Conservation (phyloP, 352 stramenopile species). For the Phytophthora macrochlamydospora region DNA sequence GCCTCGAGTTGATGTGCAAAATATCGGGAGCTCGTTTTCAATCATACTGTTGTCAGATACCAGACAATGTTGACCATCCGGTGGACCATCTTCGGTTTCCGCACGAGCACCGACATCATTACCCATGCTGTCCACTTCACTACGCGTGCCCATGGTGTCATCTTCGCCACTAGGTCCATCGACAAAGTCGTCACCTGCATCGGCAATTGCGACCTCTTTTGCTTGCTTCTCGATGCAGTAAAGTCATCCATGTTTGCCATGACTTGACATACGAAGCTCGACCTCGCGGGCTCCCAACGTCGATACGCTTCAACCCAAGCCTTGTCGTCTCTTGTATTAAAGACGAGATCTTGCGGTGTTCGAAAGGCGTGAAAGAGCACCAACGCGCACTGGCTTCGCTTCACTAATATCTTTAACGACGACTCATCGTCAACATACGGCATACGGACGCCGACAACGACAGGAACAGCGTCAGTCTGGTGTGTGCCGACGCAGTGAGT, state of each 20-base stretch:
- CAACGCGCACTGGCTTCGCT: too few relatives aligned
- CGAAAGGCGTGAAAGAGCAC: too few relatives aligned
- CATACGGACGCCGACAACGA: too few relatives aligned
- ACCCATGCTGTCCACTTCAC: background rate
- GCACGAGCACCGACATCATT: background rate
- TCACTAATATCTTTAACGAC: too few relatives aligned
- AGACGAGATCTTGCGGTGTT: too few relatives aligned
- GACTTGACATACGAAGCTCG: background rate
- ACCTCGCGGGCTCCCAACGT: background rate
- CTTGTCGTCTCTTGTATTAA: too few relatives aligned
- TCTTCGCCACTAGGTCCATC: background rate
- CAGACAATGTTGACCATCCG: background rate
- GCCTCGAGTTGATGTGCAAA: background rate
- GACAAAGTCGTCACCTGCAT: background rate
- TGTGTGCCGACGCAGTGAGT: too few relatives aligned
- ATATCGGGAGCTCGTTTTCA: background rate
- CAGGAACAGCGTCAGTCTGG: too few relatives aligned
- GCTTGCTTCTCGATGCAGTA: constrained; percentile 2
- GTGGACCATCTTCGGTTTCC: background rate
- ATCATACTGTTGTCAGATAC: background rate
- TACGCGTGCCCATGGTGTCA: background rate
- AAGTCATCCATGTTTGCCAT: constrained; percentile 5
- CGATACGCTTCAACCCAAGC: background rate
- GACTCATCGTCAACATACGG: too few relatives aligned
- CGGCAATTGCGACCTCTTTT: background rate